Evolutionary conservation across 1,284 basidiomycete species (phyloP), one percentile per base, ranked within the genome.

Genomic region (Peniophora sp.): DNA sequence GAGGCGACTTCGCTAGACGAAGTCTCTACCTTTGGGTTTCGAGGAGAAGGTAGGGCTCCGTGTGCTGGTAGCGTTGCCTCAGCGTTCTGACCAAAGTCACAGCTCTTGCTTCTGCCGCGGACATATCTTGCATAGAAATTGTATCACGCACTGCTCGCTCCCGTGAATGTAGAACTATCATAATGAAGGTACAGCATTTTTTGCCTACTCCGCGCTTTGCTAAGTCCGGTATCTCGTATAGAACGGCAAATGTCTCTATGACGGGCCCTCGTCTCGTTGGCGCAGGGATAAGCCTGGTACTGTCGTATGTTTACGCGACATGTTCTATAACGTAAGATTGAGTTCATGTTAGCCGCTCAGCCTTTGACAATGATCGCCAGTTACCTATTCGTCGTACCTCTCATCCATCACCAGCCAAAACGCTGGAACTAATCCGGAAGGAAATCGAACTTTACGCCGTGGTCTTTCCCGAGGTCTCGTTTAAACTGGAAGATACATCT

Each of bases 61-160:
- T 45, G 11, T 23, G 1, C 16, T 41, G 17, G n/a, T 23, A 32
- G 16, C 32, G n/a, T n/a, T 32, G 12, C 27, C 27, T 6, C 27
- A 12, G 27, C 27, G 27, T 38, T 32, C 36, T 16, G 19, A n/a
- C 36, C 11, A 45, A 43, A n/a, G 27, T 46, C 35, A 22, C 2
- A 92, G 91, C 92, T 5, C 67, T 95, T 44, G 85, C 89, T n/a
- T 92, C 91, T 38, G 82, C 85, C 49, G 84, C 85, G 25, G 82
- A 90, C 61, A 69, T 84, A 25, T 81, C 71, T 34, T 90, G 81
- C 57, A 60, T 92, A 47, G 89, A 92, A 64, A 83, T 96, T 48
- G 81, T 81, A 24, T 90, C 91, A 2, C 77, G 87, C 6, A 82
- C 84, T 0, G 55, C 65, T 8, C 68, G 65, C 27, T 80, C 80